Conservation (phyloP, 768 basidiomycete genomes). For the Xerocomus brunneocitrinus region DNA sequence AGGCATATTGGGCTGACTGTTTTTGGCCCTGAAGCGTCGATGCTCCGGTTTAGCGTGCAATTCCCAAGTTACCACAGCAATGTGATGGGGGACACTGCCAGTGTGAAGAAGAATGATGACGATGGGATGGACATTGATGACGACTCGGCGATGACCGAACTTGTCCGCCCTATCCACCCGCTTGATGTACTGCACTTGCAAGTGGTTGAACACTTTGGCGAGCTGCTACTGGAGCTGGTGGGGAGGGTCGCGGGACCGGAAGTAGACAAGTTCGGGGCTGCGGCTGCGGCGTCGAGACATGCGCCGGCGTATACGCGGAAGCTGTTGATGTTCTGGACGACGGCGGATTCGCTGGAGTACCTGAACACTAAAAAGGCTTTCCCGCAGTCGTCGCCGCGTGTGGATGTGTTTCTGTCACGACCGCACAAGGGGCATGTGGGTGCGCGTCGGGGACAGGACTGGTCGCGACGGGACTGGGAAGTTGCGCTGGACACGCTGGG, state of each 20-base stretch:
- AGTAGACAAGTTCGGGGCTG: conserved; percentile 35
- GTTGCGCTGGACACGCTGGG: conserved; percentile 44
- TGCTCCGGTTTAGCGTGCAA: conserved; percentile 38
- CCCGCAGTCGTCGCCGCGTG: conserved; percentile 37
- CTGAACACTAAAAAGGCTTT: conserved; percentile 39
- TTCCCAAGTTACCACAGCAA: conserved; percentile 35
- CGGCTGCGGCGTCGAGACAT: conserved; percentile 43
- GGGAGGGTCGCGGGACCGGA: conserved; percentile 49
- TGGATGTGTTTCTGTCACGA: conserved; percentile 49
- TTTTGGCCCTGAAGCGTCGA: conserved; percentile 38
- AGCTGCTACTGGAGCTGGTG: conserved; percentile 55
- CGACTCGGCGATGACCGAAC: conserved; percentile 32
- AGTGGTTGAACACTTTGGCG: conserved; percentile 64
- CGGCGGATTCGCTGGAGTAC: conserved; percentile 55
- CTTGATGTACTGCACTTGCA: conserved; percentile 64
- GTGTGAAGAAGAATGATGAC: conserved; percentile 32
- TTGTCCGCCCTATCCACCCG: conserved; percentile 48
- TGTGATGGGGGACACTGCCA: conserved; percentile 8
- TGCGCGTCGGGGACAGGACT: conserved; percentile 67
- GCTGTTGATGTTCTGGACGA: conserved; percentile 47
- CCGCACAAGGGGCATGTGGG: conserved; percentile 43
- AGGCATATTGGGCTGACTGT: conserved; percentile 47
- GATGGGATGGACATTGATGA: conserved; percentile 65
- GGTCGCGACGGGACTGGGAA: conserved; percentile 67
- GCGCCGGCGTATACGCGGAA: conserved; percentile 50